Base-by-base conservation (phyloP, 2,329 filamentous ascomycete species). In the Fusarium mangiferae region DNA sequence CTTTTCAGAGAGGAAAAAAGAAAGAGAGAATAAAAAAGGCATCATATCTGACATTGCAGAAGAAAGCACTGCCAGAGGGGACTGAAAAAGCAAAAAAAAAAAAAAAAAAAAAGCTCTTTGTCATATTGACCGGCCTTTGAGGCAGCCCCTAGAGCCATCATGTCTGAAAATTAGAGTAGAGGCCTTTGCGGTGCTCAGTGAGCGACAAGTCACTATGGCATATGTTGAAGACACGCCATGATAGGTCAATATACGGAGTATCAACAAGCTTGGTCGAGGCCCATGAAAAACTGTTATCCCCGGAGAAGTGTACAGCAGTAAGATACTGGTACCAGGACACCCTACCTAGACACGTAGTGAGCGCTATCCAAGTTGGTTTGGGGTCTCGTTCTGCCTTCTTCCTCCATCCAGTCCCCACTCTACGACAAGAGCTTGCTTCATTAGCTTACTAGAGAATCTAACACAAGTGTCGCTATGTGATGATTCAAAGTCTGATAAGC, bases 371-470 rank as follows among this genome's bases (percentile, higher is more conserved):
- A 24, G 44, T 45, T 46, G 24, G 24, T 26, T 46, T 20, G 24
- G 44, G 44, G 44, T 22, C n/a, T 46, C 15, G 36, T 28, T 39
- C 22, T 38, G 28, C 46, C 12, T 24, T 28, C 42, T 51, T 54
- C 7, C 58, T 62, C 33, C 28, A 39, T 46, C 51, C 48, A 49
- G 42, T 49, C 38, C 20, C 39, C 39, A 59, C 62, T 36, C 36
- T 14, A n/a, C 20, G 18, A 33, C 26, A 26, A 70, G 68, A 75
- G 69, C 70, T 72, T 73, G 64, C 66, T 68, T 62, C 28, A 18
- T 33, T 65, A 51, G 58, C 41, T 62, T 26, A 38, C n/a, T 56
- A 64, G 35, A 65, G 63, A 58, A 51, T 51, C 61, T 46, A 45
- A 58, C 59, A 51, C 49, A 52, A 49, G 63, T 28, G 54, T 57